These are phyloP conservation scores for Carex parvula DNA, from an alignment of 176 grass and related monocot species.

Conservation along the genomic window DNA sequence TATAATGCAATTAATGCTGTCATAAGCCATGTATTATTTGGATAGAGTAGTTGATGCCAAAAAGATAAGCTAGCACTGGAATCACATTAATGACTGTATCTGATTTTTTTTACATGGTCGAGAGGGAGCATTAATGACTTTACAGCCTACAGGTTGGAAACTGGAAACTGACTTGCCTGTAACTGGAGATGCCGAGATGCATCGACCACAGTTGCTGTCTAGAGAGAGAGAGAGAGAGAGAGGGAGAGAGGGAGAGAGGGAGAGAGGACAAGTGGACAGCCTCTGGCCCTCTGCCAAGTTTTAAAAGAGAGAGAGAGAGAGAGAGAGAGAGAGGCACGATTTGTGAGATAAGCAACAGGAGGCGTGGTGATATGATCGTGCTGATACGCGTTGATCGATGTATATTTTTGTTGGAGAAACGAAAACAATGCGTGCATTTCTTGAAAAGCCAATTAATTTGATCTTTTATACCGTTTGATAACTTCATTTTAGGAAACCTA, in stretches of 20 bases:
- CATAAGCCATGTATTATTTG: background rate
- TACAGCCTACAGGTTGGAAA: background rate
- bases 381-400: background rate
- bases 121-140: background rate
- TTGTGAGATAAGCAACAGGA: background rate
- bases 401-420: conserved; percentile 1
- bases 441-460: background rate
- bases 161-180: conserved; percentile 3
- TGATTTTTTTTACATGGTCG: too few species aligned
- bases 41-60: too few species aligned
- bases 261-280: too few species aligned
- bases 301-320: background rate
- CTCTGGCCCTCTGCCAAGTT: too few species aligned
- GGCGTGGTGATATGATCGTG: conserved; percentile 12
- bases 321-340: background rate
- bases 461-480: background rate
- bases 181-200: conserved; percentile 12
- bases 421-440: background rate
- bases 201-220: conserved; percentile 9
- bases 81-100: too few species aligned
- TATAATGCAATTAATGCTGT: background rate
- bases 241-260: background rate
- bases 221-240: background rate
- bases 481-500: conserved; percentile 12
- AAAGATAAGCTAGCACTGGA: too few species aligned